Conservation (phyloP, 2,329 filamentous ascomycete genomes). For the Ophiostoma quercus region DNA sequence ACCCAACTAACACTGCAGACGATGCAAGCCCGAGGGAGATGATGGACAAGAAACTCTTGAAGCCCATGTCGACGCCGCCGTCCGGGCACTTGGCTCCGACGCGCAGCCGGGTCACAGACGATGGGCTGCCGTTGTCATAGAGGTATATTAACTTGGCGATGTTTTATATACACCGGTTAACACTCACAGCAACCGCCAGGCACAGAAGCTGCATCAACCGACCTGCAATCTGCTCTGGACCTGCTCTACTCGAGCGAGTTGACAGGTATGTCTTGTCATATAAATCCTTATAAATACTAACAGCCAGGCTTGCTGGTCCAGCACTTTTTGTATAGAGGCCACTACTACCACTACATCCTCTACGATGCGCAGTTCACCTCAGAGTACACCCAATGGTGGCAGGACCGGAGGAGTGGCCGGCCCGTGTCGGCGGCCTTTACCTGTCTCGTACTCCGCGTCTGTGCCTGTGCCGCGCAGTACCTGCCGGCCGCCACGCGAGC, state of each 20-base stretch:
- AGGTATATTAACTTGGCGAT: background rate
- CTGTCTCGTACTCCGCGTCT: slow-evolving; percentile 43
- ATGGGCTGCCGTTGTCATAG: background rate
- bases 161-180: background rate
- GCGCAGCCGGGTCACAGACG: background rate
- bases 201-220: background rate
- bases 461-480: slow-evolving; percentile 43
- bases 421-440: slow-evolving; percentile 41
- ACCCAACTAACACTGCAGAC: background rate
- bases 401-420: slow-evolving; percentile 34
- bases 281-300: background rate
- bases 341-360: slow-evolving; percentile 43
- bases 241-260: background rate
- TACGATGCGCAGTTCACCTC: slow-evolving; percentile 43
- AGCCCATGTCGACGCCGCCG: background rate
- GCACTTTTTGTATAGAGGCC: slow-evolving; percentile 41
- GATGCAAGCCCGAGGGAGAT: background rate
- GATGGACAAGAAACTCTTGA: background rate
- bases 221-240: background rate
- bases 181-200: background rate
- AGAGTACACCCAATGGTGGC: slow-evolving; percentile 45
- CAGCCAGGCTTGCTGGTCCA: slow-evolving; percentile 42
- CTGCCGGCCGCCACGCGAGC: slow-evolving; percentile 36
- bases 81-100: background rate
- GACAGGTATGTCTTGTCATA: background rate